Conservation (phyloP, 2,329 filamentous ascomycete species). For the Cryphonectria naterciae region DNA sequence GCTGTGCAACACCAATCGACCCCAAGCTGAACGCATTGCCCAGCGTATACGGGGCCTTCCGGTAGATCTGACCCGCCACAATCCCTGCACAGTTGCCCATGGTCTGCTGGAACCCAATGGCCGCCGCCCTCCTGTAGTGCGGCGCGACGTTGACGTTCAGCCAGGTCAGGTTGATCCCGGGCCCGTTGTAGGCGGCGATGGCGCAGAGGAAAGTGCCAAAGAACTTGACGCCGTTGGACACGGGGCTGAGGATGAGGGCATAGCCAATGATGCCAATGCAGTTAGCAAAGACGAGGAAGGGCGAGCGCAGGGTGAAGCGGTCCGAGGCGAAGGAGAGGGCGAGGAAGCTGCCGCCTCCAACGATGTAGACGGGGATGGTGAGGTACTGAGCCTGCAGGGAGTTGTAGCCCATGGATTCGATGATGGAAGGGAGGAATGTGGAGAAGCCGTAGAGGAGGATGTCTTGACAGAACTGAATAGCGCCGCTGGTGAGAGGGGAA, state of each 20-base stretch:
- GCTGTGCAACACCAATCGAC: constrained; percentile 37
- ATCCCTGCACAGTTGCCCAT: constrained; percentile 52
- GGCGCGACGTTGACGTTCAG: constrained; percentile 50
- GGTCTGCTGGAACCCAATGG: constrained; percentile 50
- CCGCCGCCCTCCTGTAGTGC: constrained; percentile 50
- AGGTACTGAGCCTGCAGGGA: constrained; percentile 56
- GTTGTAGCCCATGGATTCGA: constrained; percentile 55
- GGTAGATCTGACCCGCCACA: constrained; percentile 45
- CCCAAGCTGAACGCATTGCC: constrained; percentile 38
- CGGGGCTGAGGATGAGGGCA: constrained; percentile 51
- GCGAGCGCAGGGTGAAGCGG: constrained; percentile 39
- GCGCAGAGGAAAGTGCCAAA: constrained; percentile 54
- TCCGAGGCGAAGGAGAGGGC: constrained; percentile 52
- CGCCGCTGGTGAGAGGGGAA: constrained; percentile 33
- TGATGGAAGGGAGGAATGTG: constrained; percentile 61
- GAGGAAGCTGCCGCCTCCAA: constrained; percentile 52
- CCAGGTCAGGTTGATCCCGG: constrained; percentile 53
- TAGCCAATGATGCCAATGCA: constrained; percentile 54
- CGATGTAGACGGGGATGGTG: constrained; percentile 60
- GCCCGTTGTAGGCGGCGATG: constrained; percentile 50
- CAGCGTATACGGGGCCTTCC: constrained; percentile 39
- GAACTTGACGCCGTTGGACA: constrained; percentile 53
- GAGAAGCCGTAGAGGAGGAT: constrained; percentile 60
- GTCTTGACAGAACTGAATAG: constrained; percentile 56
- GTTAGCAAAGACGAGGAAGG: constrained; percentile 61